Conservation (phyloP, 2,329 filamentous ascomycete species). For the Nigrospora osmanthi region DNA sequence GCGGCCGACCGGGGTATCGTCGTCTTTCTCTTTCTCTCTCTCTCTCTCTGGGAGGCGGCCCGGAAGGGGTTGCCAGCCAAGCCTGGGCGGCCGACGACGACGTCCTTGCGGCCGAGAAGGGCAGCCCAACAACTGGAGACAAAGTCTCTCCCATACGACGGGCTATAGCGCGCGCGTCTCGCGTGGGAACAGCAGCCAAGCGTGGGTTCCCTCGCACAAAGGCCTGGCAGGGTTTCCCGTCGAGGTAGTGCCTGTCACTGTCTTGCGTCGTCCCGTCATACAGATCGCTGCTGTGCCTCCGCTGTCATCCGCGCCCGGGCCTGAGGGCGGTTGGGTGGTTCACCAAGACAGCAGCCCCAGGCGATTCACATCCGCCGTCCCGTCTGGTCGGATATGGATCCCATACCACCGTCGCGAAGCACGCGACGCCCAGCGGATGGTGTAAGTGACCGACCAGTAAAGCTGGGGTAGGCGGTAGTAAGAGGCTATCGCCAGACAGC, state of each 20-base stretch:
- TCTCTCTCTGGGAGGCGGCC: too few relatives aligned
- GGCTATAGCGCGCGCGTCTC: not conserved
- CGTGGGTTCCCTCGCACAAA: not conserved
- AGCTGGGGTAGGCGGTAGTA: too few relatives aligned
- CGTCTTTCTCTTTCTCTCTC: too few relatives aligned
- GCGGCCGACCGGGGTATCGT: too few relatives aligned
- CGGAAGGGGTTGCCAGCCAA: too few relatives aligned
- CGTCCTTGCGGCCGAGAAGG: conserved; percentile 1
- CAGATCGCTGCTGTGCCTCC: not conserved
- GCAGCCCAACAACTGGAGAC: not conserved
- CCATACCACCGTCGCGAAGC: too few relatives aligned
- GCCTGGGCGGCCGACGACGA: not conserved
- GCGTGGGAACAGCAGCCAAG: not conserved
- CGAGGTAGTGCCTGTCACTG: not conserved
- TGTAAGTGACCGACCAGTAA: too few relatives aligned
- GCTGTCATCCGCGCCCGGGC: not conserved
- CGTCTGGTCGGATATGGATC: too few relatives aligned
- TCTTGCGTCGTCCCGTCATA: not conserved
- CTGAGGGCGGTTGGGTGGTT: too few relatives aligned
- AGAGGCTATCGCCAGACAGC: too few relatives aligned
- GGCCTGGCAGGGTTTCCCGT: not conserved
- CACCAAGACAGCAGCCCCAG: not conserved
- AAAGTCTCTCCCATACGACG: not conserved
- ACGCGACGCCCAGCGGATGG: too few relatives aligned
- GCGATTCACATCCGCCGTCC: not conserved